These are phyloP conservation scores for Hypomyces rosellus DNA, from an alignment of 2,329 filamentous ascomycete genomes.

Conservation along the genomic window DNA sequence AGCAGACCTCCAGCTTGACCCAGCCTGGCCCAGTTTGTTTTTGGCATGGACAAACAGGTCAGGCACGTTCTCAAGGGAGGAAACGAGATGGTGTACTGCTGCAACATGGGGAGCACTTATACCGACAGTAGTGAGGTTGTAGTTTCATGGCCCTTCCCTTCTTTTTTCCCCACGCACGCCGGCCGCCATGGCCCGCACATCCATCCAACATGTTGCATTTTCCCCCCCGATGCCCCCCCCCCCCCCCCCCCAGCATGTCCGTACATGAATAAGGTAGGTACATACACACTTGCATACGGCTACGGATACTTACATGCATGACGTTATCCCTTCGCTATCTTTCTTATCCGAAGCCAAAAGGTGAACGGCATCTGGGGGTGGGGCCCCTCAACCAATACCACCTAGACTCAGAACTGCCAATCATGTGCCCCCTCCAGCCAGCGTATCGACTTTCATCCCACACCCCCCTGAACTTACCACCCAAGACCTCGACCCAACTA, in stretches of 20 bases:
- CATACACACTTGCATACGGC: background rate
- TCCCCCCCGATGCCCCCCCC: background rate
- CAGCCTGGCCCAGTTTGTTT: too few relatives aligned
- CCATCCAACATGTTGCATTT: background rate
- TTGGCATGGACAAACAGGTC: background rate
- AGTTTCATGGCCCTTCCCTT: background rate
- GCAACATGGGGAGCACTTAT: background rate
- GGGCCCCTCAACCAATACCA: background rate
- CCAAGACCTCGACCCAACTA: background rate
- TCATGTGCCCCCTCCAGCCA: slow-evolving; percentile 24
- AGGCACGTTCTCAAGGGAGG: slow-evolving; percentile 1
- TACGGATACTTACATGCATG: background rate
- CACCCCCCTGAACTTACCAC: slow-evolving; percentile 11
- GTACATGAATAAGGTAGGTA: background rate
- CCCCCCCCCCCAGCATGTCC: background rate
- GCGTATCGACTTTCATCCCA: slow-evolving; percentile 17
- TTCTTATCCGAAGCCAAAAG: slow-evolving; percentile 4
- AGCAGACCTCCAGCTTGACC: too few relatives aligned
- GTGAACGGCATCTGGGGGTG: slow-evolving; percentile 9
- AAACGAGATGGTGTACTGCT: background rate
- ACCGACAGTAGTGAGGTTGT: background rate
- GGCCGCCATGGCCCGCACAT: background rate
- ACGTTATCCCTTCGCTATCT: slow-evolving; percentile 2
- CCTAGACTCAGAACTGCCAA: slow-evolving; percentile 21
- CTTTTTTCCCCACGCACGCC: background rate